Evolutionary conservation across 176 grass and related monocot genomes (phyloP).

Genomic region (Chloris gayana): DNA sequence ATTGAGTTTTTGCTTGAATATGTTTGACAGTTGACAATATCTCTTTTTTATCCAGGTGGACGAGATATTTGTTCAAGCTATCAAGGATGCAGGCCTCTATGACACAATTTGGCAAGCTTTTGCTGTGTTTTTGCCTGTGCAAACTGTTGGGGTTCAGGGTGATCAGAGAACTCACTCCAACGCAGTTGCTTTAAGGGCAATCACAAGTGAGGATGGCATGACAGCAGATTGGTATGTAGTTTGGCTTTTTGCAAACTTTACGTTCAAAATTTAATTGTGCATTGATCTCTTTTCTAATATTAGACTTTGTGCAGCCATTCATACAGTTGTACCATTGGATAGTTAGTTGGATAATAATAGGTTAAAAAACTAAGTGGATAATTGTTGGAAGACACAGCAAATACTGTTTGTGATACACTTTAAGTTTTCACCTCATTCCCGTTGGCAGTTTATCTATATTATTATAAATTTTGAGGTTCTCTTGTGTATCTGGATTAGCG

Average conservation of each 20-base stretch:
- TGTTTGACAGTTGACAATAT: not conserved
- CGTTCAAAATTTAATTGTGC: not conserved
- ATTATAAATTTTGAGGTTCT: not conserved
- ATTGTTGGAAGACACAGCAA: not conserved
- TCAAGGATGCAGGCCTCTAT: slow-evolving; percentile 87
- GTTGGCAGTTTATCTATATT: not conserved
- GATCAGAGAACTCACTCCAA: slow-evolving; percentile 88
- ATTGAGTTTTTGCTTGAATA: not conserved
- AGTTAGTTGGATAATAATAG: not conserved
- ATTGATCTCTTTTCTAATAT: not conserved
- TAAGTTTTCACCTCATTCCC: not conserved
- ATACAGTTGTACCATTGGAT: too few species aligned
- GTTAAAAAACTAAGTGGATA: not conserved
- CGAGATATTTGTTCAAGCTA: slow-evolving; percentile 91
- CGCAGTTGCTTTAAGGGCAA: slow-evolving; percentile 73
- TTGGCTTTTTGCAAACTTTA: slow-evolving; percentile 1
- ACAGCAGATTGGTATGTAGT: slow-evolving; percentile 81
- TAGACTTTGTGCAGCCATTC: not conserved
- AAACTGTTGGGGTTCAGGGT: slow-evolving; percentile 85
- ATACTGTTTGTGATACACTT: too few species aligned
- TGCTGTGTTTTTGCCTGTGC: slow-evolving; percentile 78
- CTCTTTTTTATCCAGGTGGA: slow-evolving; percentile 57
- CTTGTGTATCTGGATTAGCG: not conserved
- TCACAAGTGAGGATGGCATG: slow-evolving; percentile 97
- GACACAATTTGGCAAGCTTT: slow-evolving; percentile 92